Percentiles rank a stretch among this genome's conserved stretches.
These are phyloP conservation scores for Coemansia sp. DNA, from an alignment of 192 early-diverging fungal genomes.

Conservation along the genomic window DNA sequence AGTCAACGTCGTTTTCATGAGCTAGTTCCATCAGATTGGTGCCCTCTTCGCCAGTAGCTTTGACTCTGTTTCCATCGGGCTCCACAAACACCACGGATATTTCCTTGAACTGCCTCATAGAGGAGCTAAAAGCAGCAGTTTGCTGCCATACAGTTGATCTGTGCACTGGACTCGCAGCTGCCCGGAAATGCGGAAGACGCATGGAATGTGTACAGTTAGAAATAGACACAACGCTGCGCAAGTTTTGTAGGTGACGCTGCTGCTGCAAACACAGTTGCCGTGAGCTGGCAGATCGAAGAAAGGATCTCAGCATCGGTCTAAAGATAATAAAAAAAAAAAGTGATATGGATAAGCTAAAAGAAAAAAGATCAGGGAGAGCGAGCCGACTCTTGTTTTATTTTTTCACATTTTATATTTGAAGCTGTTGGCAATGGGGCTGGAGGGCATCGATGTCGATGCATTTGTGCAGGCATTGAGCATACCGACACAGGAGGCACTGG, in stretches of 20 bases:
- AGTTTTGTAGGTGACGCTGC: too few species aligned
- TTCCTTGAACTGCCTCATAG: slow-evolving; percentile 12
- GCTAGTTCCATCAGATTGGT: slow-evolving; percentile 91
- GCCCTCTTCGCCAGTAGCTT: slow-evolving; percentile 75
- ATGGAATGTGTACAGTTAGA: too few species aligned
- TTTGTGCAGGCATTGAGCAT: slow-evolving; percentile 48
- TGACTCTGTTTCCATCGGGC: slow-evolving; percentile 73
- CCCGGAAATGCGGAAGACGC: too few species aligned
- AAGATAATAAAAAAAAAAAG: too few species aligned
- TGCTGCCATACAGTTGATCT: not conserved
- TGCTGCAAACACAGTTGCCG: too few species aligned
- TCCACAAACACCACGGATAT: slow-evolving; percentile 80
- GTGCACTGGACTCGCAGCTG: not conserved
- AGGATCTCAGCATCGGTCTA: too few species aligned
- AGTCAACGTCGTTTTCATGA: slow-evolving; percentile 85
- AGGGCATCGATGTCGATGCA: slow-evolving; percentile 34
- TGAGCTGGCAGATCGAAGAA: too few species aligned
- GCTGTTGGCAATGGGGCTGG: slow-evolving; percentile 21
- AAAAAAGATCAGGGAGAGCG: too few species aligned
- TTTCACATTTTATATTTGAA: not conserved
- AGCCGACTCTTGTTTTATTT: not conserved
- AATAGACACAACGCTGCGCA: too few species aligned
- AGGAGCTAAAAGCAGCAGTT: slow-evolving; percentile 19
- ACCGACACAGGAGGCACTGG: slow-evolving; percentile 47
- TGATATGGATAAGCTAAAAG: too few species aligned